phyloP scores from a whole-genome alignment of 495 filamentous ascomycete genomes.

The Penicillium dipodomyicola region DNA sequence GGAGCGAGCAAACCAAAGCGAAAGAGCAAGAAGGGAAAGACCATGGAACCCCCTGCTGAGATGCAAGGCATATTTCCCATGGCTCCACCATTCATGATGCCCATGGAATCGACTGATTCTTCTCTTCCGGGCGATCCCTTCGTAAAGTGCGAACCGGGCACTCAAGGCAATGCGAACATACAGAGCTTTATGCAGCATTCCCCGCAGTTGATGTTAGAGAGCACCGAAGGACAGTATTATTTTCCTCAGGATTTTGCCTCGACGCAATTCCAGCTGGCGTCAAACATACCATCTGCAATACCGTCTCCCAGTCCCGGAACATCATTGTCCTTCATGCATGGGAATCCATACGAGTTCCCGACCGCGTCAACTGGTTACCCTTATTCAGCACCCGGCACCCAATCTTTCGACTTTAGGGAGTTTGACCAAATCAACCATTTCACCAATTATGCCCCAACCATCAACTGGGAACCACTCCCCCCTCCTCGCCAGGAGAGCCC shows the following conservation, averaged over 20 bases:
- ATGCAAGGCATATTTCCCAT: not conserved
- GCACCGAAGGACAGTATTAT: not conserved
- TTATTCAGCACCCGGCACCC: not conserved
- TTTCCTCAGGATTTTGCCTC: constrained; percentile 6
- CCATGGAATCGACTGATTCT: constrained; percentile 1
- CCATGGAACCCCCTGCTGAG: constrained; percentile 3
- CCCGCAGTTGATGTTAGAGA: not conserved
- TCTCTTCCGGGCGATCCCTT: constrained; percentile 6
- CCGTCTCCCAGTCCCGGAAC: not conserved
- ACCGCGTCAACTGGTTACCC: not conserved
- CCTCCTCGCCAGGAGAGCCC: not conserved
- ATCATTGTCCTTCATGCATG: not conserved
- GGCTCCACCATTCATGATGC: not conserved
- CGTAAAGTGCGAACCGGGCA: constrained; percentile 15
- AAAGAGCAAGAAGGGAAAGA: constrained; percentile 18
- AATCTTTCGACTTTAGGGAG: not conserved
- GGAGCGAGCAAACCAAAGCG: constrained; percentile 18
- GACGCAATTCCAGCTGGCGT: not conserved
- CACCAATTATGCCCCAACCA: not conserved
- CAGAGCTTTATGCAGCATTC: not conserved
- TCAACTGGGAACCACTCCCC: not conserved
- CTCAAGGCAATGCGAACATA: not conserved
- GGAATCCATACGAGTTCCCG: not conserved
- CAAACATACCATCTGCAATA: not conserved
- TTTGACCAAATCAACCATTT: not conserved